Percentiles rank a stretch among this genome's conserved stretches.
These are phyloP conservation scores for Russula brevipes DNA, from an alignment of 768 basidiomycete species.

Conservation along the genomic window DNA sequence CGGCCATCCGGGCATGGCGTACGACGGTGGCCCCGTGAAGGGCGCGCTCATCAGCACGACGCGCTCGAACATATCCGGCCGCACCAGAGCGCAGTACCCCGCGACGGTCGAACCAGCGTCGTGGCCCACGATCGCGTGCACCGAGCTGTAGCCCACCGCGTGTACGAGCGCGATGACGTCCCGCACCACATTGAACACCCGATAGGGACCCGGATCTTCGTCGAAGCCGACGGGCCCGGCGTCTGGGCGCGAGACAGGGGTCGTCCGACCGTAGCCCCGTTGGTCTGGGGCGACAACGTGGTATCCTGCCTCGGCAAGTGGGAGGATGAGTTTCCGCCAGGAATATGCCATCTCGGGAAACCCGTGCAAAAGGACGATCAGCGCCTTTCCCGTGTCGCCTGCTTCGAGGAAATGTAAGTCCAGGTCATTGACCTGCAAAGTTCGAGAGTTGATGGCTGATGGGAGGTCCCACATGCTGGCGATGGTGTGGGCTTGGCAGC, in stretches of 20 bases:
- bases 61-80: constrained; percentile 51
- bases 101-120: constrained; percentile 55
- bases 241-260: constrained; percentile 15
- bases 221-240: too few species aligned
- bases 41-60: constrained; percentile 59
- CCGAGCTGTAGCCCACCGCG: constrained; percentile 45
- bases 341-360: constrained; percentile 57
- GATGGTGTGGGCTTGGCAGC: too few species aligned
- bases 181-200: constrained; percentile 31
- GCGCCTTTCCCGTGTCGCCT: constrained; percentile 31
- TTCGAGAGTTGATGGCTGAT: constrained; percentile 28
- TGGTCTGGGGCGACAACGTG: constrained; percentile 61
- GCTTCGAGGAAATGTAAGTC: constrained; percentile 51
- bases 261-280: constrained; percentile 47
- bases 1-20: constrained; percentile 18
- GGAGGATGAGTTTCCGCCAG: constrained; percentile 54
- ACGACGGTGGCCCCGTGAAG: constrained; percentile 41
- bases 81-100: constrained; percentile 47
- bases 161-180: constrained; percentile 50
- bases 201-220: constrained; percentile 43
- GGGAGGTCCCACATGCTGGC: too few species aligned
- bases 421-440: constrained; percentile 43
- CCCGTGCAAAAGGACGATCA: constrained; percentile 54
- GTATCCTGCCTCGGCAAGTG: constrained; percentile 48
- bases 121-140: constrained; percentile 52